phyloP scores from a whole-genome alignment of 768 basidiomycete species.

The Mycena rosella region DNA sequence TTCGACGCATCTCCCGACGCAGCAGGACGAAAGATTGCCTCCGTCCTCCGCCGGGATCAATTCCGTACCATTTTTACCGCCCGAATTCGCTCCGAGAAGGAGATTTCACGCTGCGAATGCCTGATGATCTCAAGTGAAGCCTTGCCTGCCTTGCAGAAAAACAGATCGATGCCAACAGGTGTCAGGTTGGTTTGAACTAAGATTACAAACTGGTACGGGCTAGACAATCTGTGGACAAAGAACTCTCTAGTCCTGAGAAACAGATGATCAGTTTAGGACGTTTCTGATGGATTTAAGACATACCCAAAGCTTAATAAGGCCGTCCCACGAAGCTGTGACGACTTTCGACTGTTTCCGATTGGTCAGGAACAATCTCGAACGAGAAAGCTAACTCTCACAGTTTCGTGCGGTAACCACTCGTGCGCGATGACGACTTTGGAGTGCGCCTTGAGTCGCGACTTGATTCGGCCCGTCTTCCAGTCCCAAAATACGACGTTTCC shows the following conservation, averaged over 20 bases:
- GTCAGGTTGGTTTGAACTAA: slow-evolving; percentile 3
- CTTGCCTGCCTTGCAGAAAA: no score
- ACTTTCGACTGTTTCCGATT: slow-evolving; percentile 83
- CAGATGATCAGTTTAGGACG: slow-evolving; percentile 29
- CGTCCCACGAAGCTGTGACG: slow-evolving; percentile 98
- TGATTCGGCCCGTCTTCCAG: slow-evolving; percentile 98
- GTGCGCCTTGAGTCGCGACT: slow-evolving; percentile 90
- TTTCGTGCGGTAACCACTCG: slow-evolving; percentile 98
- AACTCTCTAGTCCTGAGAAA: slow-evolving; percentile 52
- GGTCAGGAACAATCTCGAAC: slow-evolving; percentile 56
- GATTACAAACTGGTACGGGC: slow-evolving; percentile 17
- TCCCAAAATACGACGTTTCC: slow-evolving; percentile 99
- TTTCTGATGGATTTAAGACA: slow-evolving; percentile 44
- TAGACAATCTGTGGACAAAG: background rate
- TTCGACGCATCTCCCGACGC: background rate
- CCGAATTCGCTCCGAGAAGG: no score
- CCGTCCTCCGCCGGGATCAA: slow-evolving; percentile 6
- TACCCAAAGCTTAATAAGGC: slow-evolving; percentile 97
- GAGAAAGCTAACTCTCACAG: slow-evolving; percentile 73
- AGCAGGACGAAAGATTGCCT: background rate
- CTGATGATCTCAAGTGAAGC: no score
- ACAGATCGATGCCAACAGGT: slow-evolving; percentile 7
- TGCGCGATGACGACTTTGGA: slow-evolving; percentile 98
- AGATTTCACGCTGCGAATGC: no score
- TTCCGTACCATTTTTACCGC: no score